Evolutionary conservation across 1,284 basidiomycete species (phyloP).

Genomic region (Boletus sp.): DNA sequence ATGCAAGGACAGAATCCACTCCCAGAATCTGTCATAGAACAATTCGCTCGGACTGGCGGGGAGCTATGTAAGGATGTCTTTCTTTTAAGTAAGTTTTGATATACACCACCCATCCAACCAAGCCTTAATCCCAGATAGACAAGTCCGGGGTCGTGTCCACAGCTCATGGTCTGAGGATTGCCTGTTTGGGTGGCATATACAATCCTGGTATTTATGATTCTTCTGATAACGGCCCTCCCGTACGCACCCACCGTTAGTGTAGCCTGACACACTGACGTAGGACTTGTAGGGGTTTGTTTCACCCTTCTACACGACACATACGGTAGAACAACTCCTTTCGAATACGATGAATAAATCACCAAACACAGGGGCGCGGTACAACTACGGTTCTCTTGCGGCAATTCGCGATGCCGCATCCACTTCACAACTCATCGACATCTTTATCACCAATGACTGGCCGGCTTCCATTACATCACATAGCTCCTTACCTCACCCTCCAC

Average conservation of each 20-base stretch:
- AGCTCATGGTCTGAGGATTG: conserved; percentile 81
- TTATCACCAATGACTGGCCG: conserved; percentile 82
- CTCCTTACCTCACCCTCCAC: conserved; percentile 45
- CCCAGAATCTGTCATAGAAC: conserved; percentile 70
- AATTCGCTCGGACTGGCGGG: conserved; percentile 71
- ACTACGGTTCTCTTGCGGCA: conserved; percentile 65
- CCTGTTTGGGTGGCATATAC: conserved; percentile 79
- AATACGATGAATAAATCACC: conserved; percentile 56
- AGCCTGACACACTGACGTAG: not conserved
- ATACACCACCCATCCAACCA: not conserved
- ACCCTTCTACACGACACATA: conserved; percentile 68
- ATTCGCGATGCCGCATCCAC: conserved; percentile 59
- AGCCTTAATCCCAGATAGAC: conserved; percentile 44
- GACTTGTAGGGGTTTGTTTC: conserved; percentile 61
- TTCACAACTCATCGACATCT: conserved; percentile 75
- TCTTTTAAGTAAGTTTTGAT: conserved; percentile 65
- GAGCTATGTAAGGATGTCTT: conserved; percentile 82
- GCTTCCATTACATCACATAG: conserved; percentile 67
- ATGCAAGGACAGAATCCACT: conserved; percentile 80
- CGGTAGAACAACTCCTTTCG: conserved; percentile 69
- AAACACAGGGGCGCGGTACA: conserved; percentile 36
- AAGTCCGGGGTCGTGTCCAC: conserved; percentile 84
- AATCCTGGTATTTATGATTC: conserved; percentile 59
- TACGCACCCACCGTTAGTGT: conserved; percentile 35
- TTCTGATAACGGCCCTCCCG: conserved; percentile 59